Evolutionary conservation across 306 rosid species (phyloP), one percentile per base, ranked within the genome.

Genomic region (Myrica gale): DNA sequence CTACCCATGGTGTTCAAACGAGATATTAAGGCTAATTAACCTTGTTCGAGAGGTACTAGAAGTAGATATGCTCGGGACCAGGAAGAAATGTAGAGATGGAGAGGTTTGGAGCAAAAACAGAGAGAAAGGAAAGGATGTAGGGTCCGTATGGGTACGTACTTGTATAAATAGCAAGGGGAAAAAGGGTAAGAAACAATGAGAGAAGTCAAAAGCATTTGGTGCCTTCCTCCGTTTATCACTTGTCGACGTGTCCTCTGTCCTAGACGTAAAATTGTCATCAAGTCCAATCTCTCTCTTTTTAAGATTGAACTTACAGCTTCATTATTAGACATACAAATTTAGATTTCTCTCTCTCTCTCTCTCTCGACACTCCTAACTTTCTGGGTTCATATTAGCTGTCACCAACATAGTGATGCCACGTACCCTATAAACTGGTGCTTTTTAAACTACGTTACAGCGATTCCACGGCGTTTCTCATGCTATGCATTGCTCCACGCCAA

Each of bases 171-270:
- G 88, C 45, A 68, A 73, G 68, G 44, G 32, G 17, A 57, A 9
- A 32, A 32, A 58, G 72, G 20, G 53, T 41, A 15, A 9, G 55
- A 73, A 19, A 67, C 3, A 53, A 56, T 39, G 47, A 3, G 66
- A 5, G 37, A 84, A 91, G 95, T 90, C 92, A 90, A 88, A 85
- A 13, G 83, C 83, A 80, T 90, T 90, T 89, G 93, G 97, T 86
- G 90, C 96, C 96, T 93, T 84, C 97, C 97, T 56, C 65, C 57
- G 77, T 79, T 62, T 77, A 74, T 74, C 78, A 74, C 52, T 62
- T 74, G 68, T 78, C 76, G 32, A 90, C 97, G 97, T 92, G 93
- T 88, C 97, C 87, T 80, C 66, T 55, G 58, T 74, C 11, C 43
- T 80, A 78, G 42, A 68, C 37, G 78, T 12, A 76, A 45, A 32